Evolutionary conservation across 2,329 filamentous ascomycete species (phyloP).

Genomic region (Botrytis paeoniae): DNA sequence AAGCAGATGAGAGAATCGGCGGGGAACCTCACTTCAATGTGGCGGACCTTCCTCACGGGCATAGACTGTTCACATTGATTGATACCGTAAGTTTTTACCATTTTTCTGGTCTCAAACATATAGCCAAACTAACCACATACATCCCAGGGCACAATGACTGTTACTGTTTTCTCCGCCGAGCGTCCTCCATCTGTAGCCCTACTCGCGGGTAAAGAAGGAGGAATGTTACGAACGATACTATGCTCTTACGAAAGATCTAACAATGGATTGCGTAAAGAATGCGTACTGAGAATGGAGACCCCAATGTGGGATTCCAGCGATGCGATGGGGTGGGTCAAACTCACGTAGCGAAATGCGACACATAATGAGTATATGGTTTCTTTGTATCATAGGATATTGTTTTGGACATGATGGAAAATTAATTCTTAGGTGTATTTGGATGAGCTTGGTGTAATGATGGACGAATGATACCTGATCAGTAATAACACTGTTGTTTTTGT

Average conservation of each 20-base stretch:
- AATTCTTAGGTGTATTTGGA: background rate
- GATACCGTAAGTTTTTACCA: conserved; percentile 29
- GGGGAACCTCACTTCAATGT: conserved; percentile 27
- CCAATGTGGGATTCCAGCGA: conserved; percentile 19
- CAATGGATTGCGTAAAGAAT: conserved; percentile 24
- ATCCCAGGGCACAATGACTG: conserved; percentile 25
- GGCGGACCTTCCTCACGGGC: conserved; percentile 19
- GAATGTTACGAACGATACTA: conserved; percentile 37
- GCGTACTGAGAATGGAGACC: conserved; percentile 27
- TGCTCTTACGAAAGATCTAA: conserved; percentile 29
- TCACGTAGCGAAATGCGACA: background rate
- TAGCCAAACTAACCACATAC: background rate
- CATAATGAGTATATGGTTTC: background rate
- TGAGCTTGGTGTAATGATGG: background rate
- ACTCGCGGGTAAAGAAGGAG: conserved; percentile 38
- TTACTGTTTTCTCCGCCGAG: conserved; percentile 37
- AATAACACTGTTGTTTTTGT: background rate
- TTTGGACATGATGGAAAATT: background rate
- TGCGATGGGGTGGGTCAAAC: conserved; percentile 18
- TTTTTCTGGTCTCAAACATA: background rate
- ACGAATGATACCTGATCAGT: background rate
- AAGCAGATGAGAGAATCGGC: conserved; percentile 24
- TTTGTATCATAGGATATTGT: background rate
- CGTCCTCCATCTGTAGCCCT: conserved; percentile 38
- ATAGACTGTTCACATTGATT: conserved; percentile 33